phyloP scores from a whole-genome alignment of 129 eudicot genomes.

The Daucus carota region DH1_v3.0 NC_030381.2:25187001-25187500 shows the following conservation, averaged over 20 bases:
- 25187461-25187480: background rate
- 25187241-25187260: too few relatives aligned
- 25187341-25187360: too few relatives aligned
- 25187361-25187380: background rate
- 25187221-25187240: too few relatives aligned
- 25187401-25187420: background rate
- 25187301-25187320: too few relatives aligned
- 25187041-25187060: slow-evolving; percentile 1
- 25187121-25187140: background rate
- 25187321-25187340: too few relatives aligned
- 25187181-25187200: too few relatives aligned
- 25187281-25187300: too few relatives aligned
- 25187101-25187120: background rate
- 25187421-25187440: background rate
- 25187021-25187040: background rate
- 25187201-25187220: too few relatives aligned
- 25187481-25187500: background rate
- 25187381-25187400: background rate
- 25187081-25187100: background rate
- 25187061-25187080: background rate
- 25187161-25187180: background rate
- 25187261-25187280: too few relatives aligned
- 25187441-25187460: background rate
- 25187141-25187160: background rate
- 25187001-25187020: background rate